Base-by-base conservation (phyloP, 441 rosid species). In the Euphorbia schlechtendalii region DNA sequence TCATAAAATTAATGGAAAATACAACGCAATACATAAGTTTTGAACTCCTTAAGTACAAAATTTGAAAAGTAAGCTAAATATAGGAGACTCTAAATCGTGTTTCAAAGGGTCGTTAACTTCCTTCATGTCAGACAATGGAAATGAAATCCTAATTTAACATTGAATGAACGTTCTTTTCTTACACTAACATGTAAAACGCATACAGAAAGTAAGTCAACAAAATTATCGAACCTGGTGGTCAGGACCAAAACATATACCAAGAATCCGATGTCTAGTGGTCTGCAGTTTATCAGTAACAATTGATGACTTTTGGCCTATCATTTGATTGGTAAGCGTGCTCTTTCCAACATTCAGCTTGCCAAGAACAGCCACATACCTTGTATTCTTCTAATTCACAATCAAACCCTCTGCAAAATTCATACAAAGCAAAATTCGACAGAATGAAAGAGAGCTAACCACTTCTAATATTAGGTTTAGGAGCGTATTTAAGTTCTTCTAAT, bases 311-410 rank as follows among this genome's bases (percentile, higher is more conserved):
- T n/a, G n/a, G n/a, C n/a, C n/a, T n/a, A n/a, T n/a, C n/a, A n/a
- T n/a, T n/a, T n/a, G n/a, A n/a, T n/a, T n/a, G n/a, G n/a, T n/a
- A n/a, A n/a, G n/a, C n/a, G n/a, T n/a, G 68, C 99, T 93, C 86
- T 93, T 93, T 49, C 97, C 97, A 24, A 93, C 97, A 80, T 93
- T 93, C 3, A 97, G 96, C 86, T 85, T 85, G 53, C 99, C 95
- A 12, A 93, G 67, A 36, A 90, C 95, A 63, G 99, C 96, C 69
- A 93, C 99, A 69, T 83, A 93, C 65, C 97, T 97, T 92, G 79
- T 78, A 76, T 30, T 18, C 59, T 15, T 36, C 15, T 22, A 24
- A 86, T n/a, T n/a, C n/a, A n/a, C n/a, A n/a, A n/a, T n/a, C n/a
- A n/a, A n/a, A n/a, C n/a, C n/a, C n/a, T n/a, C n/a, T n/a, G n/a